These are phyloP conservation scores for Fagus sylvatica DNA, from an alignment of 306 rosid species.

Conservation along the genomic window DNA sequence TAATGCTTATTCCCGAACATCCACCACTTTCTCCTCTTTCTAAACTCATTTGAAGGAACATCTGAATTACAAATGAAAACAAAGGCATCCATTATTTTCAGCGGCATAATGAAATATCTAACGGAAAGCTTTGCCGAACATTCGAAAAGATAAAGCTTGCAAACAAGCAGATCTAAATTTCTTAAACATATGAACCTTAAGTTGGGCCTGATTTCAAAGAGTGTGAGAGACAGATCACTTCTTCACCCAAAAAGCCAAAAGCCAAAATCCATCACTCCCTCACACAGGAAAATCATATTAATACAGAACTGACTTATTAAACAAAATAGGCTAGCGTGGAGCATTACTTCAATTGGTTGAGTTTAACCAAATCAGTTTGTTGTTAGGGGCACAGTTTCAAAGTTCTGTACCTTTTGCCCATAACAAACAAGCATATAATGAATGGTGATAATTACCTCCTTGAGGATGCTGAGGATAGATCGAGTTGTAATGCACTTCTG, in stretches of 20 bases:
- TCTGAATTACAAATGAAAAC: slow-evolving; percentile 37
- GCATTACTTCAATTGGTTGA: slow-evolving; percentile 1
- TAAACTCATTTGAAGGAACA: slow-evolving; percentile 51
- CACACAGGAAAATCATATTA: not conserved
- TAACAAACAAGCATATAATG: slow-evolving; percentile 18
- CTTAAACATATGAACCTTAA: not conserved
- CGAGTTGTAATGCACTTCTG: slow-evolving; percentile 97
- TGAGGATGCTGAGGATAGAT: slow-evolving; percentile 75
- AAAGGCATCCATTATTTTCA: slow-evolving; percentile 1
- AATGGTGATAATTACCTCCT: slow-evolving; percentile 56
- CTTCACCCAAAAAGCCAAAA: not conserved
- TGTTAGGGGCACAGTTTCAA: slow-evolving; percentile 8
- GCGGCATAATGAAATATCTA: not conserved
- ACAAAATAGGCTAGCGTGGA: not conserved
- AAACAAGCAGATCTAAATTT: not conserved
- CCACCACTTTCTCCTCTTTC: slow-evolving; percentile 88
- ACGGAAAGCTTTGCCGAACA: not conserved
- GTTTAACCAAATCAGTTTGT: slow-evolving; percentile 5
- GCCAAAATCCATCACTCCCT: not conserved
- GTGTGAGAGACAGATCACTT: not conserved
- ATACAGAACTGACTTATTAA: too few relatives aligned
- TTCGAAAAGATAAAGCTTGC: not conserved
- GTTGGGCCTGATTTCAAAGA: not conserved
- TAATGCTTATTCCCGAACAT: slow-evolving; percentile 62
- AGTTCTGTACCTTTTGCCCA: not conserved